phyloP scores from a whole-genome alignment of 768 basidiomycete species.

The Pilatotrama ljubarskyi region DNA sequence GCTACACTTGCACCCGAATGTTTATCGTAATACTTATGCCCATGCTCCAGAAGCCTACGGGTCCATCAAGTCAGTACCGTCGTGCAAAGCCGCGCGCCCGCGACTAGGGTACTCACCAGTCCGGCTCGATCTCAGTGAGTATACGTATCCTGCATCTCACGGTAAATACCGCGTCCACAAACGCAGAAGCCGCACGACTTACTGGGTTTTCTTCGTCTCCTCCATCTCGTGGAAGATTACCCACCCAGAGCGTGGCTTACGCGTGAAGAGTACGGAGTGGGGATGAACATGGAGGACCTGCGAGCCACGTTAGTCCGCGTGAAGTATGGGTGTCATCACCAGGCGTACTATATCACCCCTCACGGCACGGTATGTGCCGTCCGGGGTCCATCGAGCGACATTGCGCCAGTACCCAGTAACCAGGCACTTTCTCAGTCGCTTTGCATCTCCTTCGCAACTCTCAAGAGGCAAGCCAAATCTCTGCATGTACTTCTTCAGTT shows the following conservation, averaged over 20 bases:
- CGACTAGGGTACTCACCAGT: constrained; percentile 69
- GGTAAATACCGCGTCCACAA: constrained; percentile 9
- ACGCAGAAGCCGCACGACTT: constrained; percentile 30
- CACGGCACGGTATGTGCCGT: constrained; percentile 91
- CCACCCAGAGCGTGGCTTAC: constrained; percentile 90
- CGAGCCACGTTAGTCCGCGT: neutral
- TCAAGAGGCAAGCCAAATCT: constrained; percentile 80
- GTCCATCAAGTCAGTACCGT: constrained; percentile 3
- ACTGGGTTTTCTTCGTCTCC: constrained; percentile 95
- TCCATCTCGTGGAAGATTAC: constrained; percentile 95
- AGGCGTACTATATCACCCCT: constrained; percentile 70
- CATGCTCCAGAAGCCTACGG: constrained; percentile 49
- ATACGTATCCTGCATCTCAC: constrained; percentile 71
- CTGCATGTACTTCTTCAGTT: constrained; percentile 92
- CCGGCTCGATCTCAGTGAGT: constrained; percentile 91
- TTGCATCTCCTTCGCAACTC: constrained; percentile 89
- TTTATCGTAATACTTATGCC: constrained; percentile 47
- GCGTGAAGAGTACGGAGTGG: constrained; percentile 89
- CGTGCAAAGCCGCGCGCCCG: neutral
- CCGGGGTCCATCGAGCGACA: constrained; percentile 85
- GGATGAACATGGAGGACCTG: constrained; percentile 91
- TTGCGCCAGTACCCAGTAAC: constrained; percentile 95
- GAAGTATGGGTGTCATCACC: constrained; percentile 26
- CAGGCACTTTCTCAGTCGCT: constrained; percentile 81
- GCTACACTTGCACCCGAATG: constrained; percentile 22